Evolutionary conservation across 1,139 yeast genomes (phyloP), one percentile per base, ranked within the genome.

Genomic region (Saccharomyces uvarum): DNA sequence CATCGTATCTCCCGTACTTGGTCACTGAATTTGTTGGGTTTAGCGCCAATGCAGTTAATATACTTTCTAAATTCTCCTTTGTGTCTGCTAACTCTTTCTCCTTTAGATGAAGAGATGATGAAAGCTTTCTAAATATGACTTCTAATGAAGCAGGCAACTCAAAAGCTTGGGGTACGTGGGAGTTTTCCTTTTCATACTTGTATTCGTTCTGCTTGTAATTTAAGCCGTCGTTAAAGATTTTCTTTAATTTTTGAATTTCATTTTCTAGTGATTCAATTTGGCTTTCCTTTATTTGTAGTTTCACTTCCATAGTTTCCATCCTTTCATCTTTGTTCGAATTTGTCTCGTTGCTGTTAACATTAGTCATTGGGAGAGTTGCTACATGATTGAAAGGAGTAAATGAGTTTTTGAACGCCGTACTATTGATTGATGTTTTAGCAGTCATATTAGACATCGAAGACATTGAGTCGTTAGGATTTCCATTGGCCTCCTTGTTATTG

Each of bases 1-100:
- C 87, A 63, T 88, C 95, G 63, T 78, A 83, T 54, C 83, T 75
- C 1, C 86, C 86, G 54, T 72, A 68, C 41, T 74, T 73, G 2
- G 81, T 78, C 38, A 73, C 67, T 16, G 70, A 59, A 53, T 75
- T 75, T 4, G 72, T 63, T 6, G 81, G 81, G 56, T 75, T 75
- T 53, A 78, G 60, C 2, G 80, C 72, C 26, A 79, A 67, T 0
- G 85, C 82, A 2, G 84, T 78, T 28, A 85, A 65, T n/a, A 86
- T 63, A 16, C 86, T 78, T 63, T 87, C 95, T 51, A 87, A 72
- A 59, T 86, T 75, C 28, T 73, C 65, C 58, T 83, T 84, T 2
- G 88, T 79, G 31, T 81, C 84, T 14, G 77, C 77, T 56, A 86
- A 73, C 61, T 86, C 88, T 24, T 70, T 66, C 33, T 79, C 80